Evolutionary conservation across 1,284 basidiomycete species (phyloP).

Genomic region (Polyporus tsugae): DNA sequence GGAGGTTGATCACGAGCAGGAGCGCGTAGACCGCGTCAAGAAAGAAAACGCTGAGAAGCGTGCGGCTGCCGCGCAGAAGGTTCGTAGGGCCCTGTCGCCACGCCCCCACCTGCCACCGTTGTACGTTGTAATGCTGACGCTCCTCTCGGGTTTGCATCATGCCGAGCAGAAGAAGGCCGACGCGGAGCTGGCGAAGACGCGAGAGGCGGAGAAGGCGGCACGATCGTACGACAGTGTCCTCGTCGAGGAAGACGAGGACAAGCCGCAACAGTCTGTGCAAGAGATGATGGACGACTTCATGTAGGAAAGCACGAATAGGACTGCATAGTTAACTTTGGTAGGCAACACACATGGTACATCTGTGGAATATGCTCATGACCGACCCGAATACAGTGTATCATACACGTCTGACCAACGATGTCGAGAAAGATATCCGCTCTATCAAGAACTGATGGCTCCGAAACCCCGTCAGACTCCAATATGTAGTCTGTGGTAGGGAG

Average conservation of each 20-base stretch:
- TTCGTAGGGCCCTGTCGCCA: no score
- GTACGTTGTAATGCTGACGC: slow-evolving; percentile 3
- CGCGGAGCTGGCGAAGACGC: slow-evolving; percentile 65
- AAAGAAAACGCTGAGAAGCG: slow-evolving; percentile 76
- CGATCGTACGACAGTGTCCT: slow-evolving; percentile 80
- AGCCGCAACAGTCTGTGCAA: slow-evolving; percentile 61
- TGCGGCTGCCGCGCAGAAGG: slow-evolving; percentile 69
- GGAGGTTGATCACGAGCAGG: slow-evolving; percentile 91
- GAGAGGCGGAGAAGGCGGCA: slow-evolving; percentile 81
- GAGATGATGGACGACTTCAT: slow-evolving; percentile 68
- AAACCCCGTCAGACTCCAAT: background rate
- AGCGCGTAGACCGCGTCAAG: slow-evolving; percentile 84
- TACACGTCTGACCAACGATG: background rate
- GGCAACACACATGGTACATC: background rate
- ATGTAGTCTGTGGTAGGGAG: background rate
- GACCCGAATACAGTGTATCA: background rate
- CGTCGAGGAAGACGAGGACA: slow-evolving; percentile 53
- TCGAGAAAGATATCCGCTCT: background rate
- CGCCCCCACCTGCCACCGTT: no score
- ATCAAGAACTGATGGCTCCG: background rate
- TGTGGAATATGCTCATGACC: background rate
- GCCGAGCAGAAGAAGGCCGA: slow-evolving; percentile 74
- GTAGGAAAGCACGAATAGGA: slow-evolving; percentile 31
- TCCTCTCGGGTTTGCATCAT: slow-evolving; percentile 6
- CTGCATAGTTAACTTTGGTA: background rate